phyloP scores from a whole-genome alignment of 2,329 filamentous ascomycete genomes.

The Fusarium coicis region DNA sequence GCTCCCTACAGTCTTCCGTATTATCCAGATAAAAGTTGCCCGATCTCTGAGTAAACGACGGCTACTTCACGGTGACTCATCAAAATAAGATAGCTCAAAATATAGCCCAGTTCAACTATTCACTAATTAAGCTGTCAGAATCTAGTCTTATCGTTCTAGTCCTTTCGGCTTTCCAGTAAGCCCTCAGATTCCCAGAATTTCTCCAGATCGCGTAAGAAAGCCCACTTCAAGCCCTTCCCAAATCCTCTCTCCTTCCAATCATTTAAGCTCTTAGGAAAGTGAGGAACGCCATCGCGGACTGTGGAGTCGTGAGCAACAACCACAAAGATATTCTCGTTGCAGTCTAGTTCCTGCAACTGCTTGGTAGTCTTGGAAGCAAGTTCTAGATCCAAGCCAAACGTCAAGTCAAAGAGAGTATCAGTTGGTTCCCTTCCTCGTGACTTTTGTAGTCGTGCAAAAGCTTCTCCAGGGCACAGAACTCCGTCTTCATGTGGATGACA shows the following conservation, averaged over 20 bases:
- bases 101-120: background rate
- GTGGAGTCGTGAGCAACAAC: conserved; percentile 38
- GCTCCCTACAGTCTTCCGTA: no score
- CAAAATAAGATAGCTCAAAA: accelerated
- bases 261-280: conserved; percentile 34
- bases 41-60: accelerated
- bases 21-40: background rate
- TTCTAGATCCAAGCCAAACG: conserved; percentile 31
- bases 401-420: conserved; percentile 33
- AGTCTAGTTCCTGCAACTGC: conserved; percentile 35
- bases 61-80: background rate
- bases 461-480: conserved; percentile 30
- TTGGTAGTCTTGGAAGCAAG: conserved; percentile 22
- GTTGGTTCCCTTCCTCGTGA: conserved; percentile 31
- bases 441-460: conserved; percentile 23
- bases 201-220: conserved; percentile 35
- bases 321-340: conserved; percentile 34
- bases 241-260: conserved; percentile 32
- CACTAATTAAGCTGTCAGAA: background rate
- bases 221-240: conserved; percentile 30
- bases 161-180: background rate
- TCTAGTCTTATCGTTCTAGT: background rate
- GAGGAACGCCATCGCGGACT: conserved; percentile 34
- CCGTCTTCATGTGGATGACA: conserved; percentile 11
- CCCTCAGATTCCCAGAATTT: conserved; percentile 33